phyloP scores from a whole-genome alignment of 257 asterid species.

The Asclepias syriaca region DNA sequence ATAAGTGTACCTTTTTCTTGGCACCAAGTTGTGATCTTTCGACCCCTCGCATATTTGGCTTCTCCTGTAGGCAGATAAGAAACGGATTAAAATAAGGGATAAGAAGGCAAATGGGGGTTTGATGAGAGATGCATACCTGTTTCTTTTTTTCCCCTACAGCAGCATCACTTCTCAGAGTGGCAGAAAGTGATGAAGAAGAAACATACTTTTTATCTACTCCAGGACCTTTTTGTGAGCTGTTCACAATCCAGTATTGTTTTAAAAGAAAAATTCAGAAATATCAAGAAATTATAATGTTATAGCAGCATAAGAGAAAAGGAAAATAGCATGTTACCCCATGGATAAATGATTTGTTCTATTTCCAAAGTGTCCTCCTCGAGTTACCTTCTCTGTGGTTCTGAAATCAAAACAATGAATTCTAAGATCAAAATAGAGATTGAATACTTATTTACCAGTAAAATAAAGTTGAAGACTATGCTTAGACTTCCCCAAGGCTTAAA shows the following conservation, averaged over 20 bases:
- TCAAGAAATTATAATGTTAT: background rate
- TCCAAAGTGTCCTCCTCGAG: constrained; percentile 41
- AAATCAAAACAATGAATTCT: constrained; percentile 3
- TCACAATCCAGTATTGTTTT: background rate
- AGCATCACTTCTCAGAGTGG: constrained; percentile 37
- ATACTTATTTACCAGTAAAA: too few species aligned
- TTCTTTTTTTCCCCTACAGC: constrained; percentile 56
- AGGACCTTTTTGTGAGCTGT: constrained; percentile 45
- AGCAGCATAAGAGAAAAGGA: background rate
- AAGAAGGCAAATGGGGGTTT: background rate
- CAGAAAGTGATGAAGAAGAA: constrained; percentile 28
- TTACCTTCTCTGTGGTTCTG: constrained; percentile 40
- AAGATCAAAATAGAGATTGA: constrained; percentile 8
- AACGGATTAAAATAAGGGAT: background rate
- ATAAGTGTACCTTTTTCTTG: constrained; percentile 45
- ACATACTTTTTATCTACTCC: constrained; percentile 28
- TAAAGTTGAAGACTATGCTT: background rate
- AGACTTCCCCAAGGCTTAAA: background rate
- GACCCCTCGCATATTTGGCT: constrained; percentile 49
- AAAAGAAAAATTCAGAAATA: background rate
- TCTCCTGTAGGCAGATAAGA: constrained; percentile 36
- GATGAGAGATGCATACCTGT: constrained; percentile 42
- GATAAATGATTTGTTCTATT: constrained; percentile 36
- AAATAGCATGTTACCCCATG: constrained; percentile 31
- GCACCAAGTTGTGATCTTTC: constrained; percentile 40